Evolutionary conservation across 768 basidiomycete species (phyloP).

Genomic region (Suillus sp.): DNA sequence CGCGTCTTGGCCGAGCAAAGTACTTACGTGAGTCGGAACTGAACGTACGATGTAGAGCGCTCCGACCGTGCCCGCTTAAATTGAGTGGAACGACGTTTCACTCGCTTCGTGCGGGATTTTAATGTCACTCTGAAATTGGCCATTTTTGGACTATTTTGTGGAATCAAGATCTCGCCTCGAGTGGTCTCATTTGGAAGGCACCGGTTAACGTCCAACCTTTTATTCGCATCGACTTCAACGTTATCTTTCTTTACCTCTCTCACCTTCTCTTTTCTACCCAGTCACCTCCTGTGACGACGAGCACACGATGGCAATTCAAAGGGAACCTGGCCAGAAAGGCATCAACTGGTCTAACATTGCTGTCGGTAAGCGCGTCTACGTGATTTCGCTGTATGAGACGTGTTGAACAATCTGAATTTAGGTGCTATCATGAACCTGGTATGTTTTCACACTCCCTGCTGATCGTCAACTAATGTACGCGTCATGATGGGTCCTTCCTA

Average conservation of each 20-base stretch:
- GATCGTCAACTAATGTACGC: background rate
- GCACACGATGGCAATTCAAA: slow-evolving; percentile 71
- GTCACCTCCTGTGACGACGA: slow-evolving; percentile 20
- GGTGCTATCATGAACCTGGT: slow-evolving; percentile 99
- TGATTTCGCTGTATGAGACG: slow-evolving; percentile 19
- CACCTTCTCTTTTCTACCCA: slow-evolving; percentile 15
- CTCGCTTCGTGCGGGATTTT: background rate
- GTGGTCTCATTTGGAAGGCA: background rate
- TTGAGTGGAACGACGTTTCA: background rate
- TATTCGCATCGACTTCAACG: slow-evolving; percentile 12
- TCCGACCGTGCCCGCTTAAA: background rate
- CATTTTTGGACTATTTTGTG: background rate
- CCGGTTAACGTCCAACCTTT: slow-evolving; percentile 13
- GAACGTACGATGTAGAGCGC: background rate
- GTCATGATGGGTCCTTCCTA: slow-evolving; percentile 14
- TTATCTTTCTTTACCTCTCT: slow-evolving; percentile 9
- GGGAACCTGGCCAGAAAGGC: slow-evolving; percentile 89
- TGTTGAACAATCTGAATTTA: slow-evolving; percentile 34
- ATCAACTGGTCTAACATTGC: slow-evolving; percentile 95
- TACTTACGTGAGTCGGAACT: background rate
- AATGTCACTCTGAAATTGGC: background rate
- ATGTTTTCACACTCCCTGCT: slow-evolving; percentile 40
- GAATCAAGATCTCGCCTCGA: background rate
- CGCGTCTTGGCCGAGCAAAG: background rate
- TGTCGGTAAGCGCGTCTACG: slow-evolving; percentile 62